Conservation (phyloP, 768 basidiomycete genomes). For the Pleurotus tuoliensis region DNA sequence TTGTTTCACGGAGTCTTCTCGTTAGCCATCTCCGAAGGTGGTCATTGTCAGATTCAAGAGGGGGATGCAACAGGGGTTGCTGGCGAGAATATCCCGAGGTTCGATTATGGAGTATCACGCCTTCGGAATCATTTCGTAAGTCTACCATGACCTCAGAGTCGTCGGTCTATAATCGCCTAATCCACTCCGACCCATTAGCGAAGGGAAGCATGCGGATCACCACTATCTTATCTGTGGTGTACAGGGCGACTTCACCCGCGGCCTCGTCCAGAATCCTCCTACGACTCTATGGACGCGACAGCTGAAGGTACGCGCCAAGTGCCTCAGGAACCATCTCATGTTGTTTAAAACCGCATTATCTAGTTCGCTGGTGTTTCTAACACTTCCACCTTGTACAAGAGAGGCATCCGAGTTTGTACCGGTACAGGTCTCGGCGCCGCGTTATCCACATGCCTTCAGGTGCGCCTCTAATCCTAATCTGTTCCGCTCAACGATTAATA, state of each 20-base stretch:
- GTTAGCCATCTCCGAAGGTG: slow-evolving; percentile 76
- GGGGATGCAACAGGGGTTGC: slow-evolving; percentile 83
- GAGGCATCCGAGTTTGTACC: slow-evolving; percentile 82
- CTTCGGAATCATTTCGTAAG: slow-evolving; percentile 80
- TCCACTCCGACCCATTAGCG: slow-evolving; percentile 34
- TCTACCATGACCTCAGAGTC: slow-evolving; percentile 9
- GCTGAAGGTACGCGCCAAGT: slow-evolving; percentile 52
- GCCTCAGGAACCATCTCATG: background rate
- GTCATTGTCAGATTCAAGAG: slow-evolving; percentile 76
- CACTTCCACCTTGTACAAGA: slow-evolving; percentile 70
- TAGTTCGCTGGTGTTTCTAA: slow-evolving; percentile 82
- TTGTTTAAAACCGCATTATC: background rate
- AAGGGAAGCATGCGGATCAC: slow-evolving; percentile 66
- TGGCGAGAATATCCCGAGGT: slow-evolving; percentile 75
- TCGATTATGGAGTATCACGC: slow-evolving; percentile 81
- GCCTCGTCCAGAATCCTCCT: slow-evolving; percentile 71
- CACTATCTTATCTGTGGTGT: slow-evolving; percentile 86
- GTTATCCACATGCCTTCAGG: slow-evolving; percentile 79
- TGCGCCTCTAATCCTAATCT: slow-evolving; percentile 23
- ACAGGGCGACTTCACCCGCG: slow-evolving; percentile 78
- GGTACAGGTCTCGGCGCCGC: slow-evolving; percentile 83
- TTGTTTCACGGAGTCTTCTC: slow-evolving; percentile 4
- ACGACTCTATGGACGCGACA: slow-evolving; percentile 74
- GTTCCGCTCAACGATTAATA: background rate
- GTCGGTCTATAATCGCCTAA: slow-evolving; percentile 1